phyloP scores from a whole-genome alignment of 2,329 filamentous ascomycete species.

The Fusarium succisae region DNA sequence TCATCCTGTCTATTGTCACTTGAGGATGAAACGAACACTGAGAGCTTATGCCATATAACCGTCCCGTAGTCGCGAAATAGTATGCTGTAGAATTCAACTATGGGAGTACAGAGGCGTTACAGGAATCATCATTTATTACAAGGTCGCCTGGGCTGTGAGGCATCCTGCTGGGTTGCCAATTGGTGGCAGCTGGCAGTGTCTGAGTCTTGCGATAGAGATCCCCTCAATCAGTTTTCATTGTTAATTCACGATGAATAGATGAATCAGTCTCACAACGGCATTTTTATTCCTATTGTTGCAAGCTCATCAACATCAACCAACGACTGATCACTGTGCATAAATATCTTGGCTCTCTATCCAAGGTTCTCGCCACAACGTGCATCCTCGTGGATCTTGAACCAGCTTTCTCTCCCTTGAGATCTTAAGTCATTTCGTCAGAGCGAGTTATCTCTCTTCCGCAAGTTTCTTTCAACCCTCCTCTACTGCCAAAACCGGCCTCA shows the following conservation, averaged over 20 bases:
- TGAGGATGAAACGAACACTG: neutral
- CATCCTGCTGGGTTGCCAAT: neutral
- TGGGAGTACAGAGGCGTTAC: neutral
- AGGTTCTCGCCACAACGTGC: neutral
- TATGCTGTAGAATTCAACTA: neutral
- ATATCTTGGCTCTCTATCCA: neutral
- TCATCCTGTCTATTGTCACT: neutral
- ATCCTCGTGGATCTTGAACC: neutral
- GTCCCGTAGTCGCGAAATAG: neutral
- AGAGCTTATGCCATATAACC: neutral
- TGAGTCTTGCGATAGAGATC: neutral
- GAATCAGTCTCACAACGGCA: neutral
- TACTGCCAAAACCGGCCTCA: neutral
- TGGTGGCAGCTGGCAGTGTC: conserved; percentile 7
- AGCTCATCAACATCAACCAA: neutral
- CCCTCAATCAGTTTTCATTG: neutral
- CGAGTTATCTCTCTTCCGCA: neutral
- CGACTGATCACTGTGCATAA: neutral
- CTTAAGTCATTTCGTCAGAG: neutral
- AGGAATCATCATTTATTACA: neutral
- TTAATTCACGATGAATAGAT: neutral
- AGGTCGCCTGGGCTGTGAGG: neutral
- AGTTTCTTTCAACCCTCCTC: neutral
- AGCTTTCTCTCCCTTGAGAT: neutral
- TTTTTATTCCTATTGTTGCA: neutral